Evolutionary conservation across 2,329 filamentous ascomycete genomes (phyloP).

Genomic region (Colletotrichum incanum): DNA sequence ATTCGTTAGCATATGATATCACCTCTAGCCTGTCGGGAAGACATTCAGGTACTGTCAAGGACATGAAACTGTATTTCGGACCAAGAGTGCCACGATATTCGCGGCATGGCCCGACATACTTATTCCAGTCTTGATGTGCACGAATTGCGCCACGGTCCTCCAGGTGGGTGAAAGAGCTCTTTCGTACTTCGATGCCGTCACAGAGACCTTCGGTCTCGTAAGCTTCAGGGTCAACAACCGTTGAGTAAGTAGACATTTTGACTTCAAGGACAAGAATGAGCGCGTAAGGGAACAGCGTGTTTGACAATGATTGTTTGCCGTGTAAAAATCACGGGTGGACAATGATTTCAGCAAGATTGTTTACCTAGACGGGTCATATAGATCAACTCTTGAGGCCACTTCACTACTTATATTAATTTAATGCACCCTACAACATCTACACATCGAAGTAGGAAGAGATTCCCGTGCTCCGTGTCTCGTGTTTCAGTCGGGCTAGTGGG

Average conservation of each 20-base stretch:
- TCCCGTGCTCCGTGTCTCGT: too few species aligned
- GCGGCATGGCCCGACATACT: not conserved
- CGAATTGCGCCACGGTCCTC: not conserved
- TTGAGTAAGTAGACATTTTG: not conserved
- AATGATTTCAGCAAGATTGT: not conserved
- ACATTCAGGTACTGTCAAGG: conserved; percentile 1
- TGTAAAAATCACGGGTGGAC: not conserved
- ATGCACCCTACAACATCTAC: too few species aligned
- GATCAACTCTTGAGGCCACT: too few species aligned
- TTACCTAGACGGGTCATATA: too few species aligned
- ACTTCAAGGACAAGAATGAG: not conserved
- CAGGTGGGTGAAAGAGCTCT: not conserved
- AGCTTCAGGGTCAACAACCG: not conserved
- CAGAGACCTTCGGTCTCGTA: not conserved
- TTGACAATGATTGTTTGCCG: not conserved
- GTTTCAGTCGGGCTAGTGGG: too few species aligned
- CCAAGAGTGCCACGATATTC: not conserved
- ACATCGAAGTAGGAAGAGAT: too few species aligned
- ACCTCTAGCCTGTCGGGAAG: not conserved
- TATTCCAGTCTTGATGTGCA: conserved; percentile 4
- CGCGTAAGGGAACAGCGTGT: not conserved
- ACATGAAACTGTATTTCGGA: not conserved
- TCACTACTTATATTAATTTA: too few species aligned
- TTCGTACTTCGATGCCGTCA: not conserved
- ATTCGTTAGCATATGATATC: not conserved